These are phyloP conservation scores for Vararia minispora DNA, from an alignment of 768 basidiomycete species.

Conservation along the genomic window DNA sequence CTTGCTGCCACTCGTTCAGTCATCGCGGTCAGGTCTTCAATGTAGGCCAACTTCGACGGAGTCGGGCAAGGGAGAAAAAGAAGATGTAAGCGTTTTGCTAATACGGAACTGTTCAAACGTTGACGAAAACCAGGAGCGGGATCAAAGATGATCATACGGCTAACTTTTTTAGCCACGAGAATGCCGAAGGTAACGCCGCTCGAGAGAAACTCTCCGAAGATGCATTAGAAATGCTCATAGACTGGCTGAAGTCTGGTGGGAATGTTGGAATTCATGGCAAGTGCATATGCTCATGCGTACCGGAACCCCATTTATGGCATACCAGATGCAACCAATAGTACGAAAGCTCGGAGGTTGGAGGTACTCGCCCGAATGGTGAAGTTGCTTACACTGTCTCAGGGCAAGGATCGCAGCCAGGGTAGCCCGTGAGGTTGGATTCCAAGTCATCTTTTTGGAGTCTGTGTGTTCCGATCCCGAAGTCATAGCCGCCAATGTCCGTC, in stretches of 20 bases:
- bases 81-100: conserved; percentile 38
- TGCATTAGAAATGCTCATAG: conserved; percentile 88
- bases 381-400: conserved; percentile 25
- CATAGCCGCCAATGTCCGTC: conserved; percentile 92
- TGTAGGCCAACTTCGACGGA: conserved; percentile 87
- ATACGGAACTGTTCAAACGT: background rate
- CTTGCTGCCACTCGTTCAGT: background rate
- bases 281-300: conserved; percentile 8
- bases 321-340: conserved; percentile 94
- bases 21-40: conserved; percentile 72
- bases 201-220: conserved; percentile 84
- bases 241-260: conserved; percentile 90
- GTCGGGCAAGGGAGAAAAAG: conserved; percentile 73
- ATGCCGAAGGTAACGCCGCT: conserved; percentile 60
- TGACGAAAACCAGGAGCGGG: conserved; percentile 42
- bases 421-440: conserved; percentile 75
- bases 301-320: conserved; percentile 2
- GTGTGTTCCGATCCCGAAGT: conserved; percentile 88
- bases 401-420: conserved; percentile 79
- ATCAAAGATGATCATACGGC: conserved; percentile 87
- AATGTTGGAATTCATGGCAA: conserved; percentile 97
- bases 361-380: background rate
- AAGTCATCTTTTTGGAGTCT: conserved; percentile 90
- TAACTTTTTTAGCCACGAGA: conserved; percentile 81
- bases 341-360: conserved; percentile 53